Evolutionary conservation across 2,329 filamentous ascomycete species (phyloP), one percentile per base, ranked within the genome.

Genomic region (Aureobasidium sp.): DNA sequence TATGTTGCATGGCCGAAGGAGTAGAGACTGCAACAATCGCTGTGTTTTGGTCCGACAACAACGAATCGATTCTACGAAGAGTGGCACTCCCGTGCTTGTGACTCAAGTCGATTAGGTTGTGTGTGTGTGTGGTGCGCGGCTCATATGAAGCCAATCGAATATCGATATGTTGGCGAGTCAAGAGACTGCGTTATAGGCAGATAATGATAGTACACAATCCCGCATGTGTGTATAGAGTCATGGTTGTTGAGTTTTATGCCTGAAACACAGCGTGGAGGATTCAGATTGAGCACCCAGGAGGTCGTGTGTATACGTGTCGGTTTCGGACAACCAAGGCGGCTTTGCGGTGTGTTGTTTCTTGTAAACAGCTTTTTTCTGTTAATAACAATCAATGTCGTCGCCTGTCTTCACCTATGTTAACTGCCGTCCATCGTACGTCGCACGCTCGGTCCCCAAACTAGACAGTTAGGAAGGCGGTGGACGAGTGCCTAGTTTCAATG

Each of bases 391-490:
- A 17, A 35, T 27, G 27, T 19, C 51, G 37, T 55, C 51, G 51
- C 38, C n/a, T 55, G 51, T 43, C 27, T 33, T 43, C 2, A 43
- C 51, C 51, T 23, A 38, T 55, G 25, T 55, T 29, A 37, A 40
- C 50, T 53, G 50, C 50, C 50, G 35, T 40, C 19, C 35, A 4
- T 53, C 50, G 38, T 37, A 31, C 51, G 25, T 25, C 38, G 27
- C 9, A 25, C 25, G 51, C 51, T 55, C 51, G 51, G 51, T 45
- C 51, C 51, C n/a, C 35, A 3, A 19, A 43, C 51, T 55, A 55
- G 19, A 43, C 25, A 33, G n/a, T 21, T 55, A 55, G 51, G 50
- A 55, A n/a, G 33, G 51, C 51, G 38, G 38, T 55, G 51, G 51
- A 55, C 38, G 21, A 29, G 23, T 33, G 27, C 17, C 38, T 55